Conservation (phyloP, 2,329 filamentous ascomycete genomes). For the Aspergillus persii region DNA sequence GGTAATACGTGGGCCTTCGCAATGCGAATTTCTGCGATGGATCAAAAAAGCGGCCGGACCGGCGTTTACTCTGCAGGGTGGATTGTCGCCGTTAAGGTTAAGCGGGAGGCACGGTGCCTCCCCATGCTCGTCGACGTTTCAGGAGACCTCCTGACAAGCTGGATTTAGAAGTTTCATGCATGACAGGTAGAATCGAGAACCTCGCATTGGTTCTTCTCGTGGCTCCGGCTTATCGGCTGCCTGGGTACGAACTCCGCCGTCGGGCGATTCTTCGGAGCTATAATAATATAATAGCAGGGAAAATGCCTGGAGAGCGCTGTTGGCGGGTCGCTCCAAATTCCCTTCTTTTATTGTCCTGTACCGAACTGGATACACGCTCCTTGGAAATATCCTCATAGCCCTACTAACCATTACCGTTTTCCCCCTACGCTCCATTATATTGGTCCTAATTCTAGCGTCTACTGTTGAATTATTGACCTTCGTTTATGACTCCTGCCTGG, state of each 20-base stretch:
- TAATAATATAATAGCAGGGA: neutral
- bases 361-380: neutral
- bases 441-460: neutral
- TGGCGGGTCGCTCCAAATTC: neutral
- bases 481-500: neutral
- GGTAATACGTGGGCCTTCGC: neutral
- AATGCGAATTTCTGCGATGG: neutral
- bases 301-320: neutral
- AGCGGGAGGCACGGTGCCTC: neutral
- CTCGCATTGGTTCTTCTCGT: neutral
- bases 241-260: neutral
- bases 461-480: neutral
- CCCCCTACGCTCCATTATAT: neutral
- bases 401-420: neutral
- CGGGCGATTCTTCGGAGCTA: neutral
- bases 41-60: neutral
- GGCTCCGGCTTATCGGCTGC: neutral
- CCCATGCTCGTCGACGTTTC: neutral
- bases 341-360: neutral
- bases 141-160: neutral
- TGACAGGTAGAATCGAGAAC: neutral
- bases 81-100: neutral
- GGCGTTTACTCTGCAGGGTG: neutral
- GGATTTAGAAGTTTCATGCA: neutral
- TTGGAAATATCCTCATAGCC: neutral